These are phyloP conservation scores for Lepidium sativum DNA, from an alignment of 345 rosid species.

Conservation along the genomic window DNA sequence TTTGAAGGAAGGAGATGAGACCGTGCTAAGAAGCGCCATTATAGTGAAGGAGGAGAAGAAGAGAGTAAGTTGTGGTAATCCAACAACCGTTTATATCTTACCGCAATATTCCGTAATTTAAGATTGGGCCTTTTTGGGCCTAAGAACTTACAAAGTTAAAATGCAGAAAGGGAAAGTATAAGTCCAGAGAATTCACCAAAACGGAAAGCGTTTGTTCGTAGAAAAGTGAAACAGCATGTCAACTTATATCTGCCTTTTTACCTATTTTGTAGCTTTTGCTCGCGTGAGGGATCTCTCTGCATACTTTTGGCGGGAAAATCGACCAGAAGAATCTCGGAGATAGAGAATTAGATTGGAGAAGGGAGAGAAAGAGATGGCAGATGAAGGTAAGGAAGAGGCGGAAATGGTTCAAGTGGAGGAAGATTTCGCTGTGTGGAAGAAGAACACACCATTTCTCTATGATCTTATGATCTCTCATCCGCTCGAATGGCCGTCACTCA, in stretches of 20 bases:
- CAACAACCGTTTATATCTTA: too few species aligned
- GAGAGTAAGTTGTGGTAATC: too few species aligned
- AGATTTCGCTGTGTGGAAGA: constrained; percentile 81
- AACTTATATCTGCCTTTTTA: neutral
- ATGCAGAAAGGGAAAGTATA: too few species aligned
- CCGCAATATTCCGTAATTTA: neutral
- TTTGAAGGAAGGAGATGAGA: constrained; percentile 31
- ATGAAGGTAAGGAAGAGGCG: constrained; percentile 37
- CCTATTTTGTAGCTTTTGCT: neutral
- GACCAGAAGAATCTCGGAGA: neutral
- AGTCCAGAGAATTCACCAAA: neutral
- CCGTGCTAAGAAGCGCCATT: constrained; percentile 69
- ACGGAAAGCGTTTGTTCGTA: neutral
- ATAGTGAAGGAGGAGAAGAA: too few species aligned
- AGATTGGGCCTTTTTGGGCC: neutral
- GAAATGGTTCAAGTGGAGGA: constrained; percentile 60
- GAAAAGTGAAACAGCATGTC: neutral
- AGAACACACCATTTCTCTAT: constrained; percentile 85
- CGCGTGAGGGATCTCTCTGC: neutral
- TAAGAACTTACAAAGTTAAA: neutral
- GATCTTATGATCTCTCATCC: constrained; percentile 83
- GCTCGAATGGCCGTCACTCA: constrained; percentile 95
- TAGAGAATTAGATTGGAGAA: too few species aligned
- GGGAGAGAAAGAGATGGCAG: constrained; percentile 17
- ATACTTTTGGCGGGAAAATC: constrained; percentile 17